Percentiles rank a stretch among this genome's conserved stretches.
Conservation (phyloP, 768 basidiomycete species). For the Leccinellum albellum region DNA sequence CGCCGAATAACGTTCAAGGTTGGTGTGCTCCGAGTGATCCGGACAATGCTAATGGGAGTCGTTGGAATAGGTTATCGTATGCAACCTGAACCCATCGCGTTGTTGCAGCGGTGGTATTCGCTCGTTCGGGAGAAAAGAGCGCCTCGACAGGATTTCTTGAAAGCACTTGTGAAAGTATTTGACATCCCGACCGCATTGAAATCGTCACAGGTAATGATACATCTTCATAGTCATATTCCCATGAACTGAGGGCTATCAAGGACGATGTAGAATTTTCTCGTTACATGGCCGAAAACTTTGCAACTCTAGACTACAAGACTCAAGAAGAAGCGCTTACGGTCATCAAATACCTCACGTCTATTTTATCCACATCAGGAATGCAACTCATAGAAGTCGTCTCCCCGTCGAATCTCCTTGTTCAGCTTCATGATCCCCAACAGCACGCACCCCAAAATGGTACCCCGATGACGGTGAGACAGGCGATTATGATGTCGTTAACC, state of each 20-base stretch:
- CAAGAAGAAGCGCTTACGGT: slow-evolving; percentile 90
- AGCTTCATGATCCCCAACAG: slow-evolving; percentile 42
- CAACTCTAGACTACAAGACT: slow-evolving; percentile 90
- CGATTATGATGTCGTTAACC: neutral
- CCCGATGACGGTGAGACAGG: slow-evolving; percentile 3
- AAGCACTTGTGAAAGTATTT: slow-evolving; percentile 76
- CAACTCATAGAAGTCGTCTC: slow-evolving; percentile 74
- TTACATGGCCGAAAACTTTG: slow-evolving; percentile 94
- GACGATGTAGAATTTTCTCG: slow-evolving; percentile 82
- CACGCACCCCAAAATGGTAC: neutral
- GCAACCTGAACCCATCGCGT: slow-evolving; percentile 61
- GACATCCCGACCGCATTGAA: slow-evolving; percentile 60
- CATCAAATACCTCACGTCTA: slow-evolving; percentile 70
- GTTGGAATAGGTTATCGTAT: slow-evolving; percentile 55
- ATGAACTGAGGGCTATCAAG: slow-evolving; percentile 33
- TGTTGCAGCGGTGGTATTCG: slow-evolving; percentile 87
- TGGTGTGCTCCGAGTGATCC: slow-evolving; percentile 3
- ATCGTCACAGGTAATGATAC: slow-evolving; percentile 50
- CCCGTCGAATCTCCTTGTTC: slow-evolving; percentile 64
- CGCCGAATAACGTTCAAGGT: slow-evolving; percentile 53
- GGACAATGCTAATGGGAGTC: neutral
- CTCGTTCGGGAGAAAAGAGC: slow-evolving; percentile 89
- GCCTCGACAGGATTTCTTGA: slow-evolving; percentile 82
- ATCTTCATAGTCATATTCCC: no score
- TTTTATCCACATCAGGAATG: slow-evolving; percentile 76